These are phyloP conservation scores for Remersonia thermophila DNA, from an alignment of 2,329 filamentous ascomycete genomes.

Conservation along the genomic window DNA sequence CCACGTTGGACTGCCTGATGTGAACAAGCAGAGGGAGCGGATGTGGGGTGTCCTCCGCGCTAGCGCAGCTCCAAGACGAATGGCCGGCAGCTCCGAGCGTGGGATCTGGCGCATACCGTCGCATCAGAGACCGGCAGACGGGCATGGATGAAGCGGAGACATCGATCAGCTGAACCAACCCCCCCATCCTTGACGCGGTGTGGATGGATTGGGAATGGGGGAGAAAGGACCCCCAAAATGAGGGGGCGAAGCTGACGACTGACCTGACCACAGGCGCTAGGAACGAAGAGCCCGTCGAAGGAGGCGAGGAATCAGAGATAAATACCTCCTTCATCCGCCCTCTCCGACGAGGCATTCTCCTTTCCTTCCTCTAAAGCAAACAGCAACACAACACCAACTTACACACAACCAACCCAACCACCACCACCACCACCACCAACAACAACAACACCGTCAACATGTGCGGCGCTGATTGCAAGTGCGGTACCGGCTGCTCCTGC, in stretches of 20 bases:
- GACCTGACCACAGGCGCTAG: no score
- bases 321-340: slow-evolving; percentile 1
- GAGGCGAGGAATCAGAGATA: not conserved
- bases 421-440: slow-evolving; percentile 2
- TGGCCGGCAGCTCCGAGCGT: no score
- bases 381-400: not conserved
- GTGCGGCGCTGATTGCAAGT: slow-evolving; percentile 14
- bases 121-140: no score
- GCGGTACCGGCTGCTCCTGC: slow-evolving; percentile 14
- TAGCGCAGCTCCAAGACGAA: no score
- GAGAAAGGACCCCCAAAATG: no score
- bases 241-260: no score
- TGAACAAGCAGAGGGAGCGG: not conserved
- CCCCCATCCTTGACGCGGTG: slow-evolving; percentile 3
- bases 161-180: slow-evolving; percentile 1
- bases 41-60: no score
- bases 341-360: not conserved
- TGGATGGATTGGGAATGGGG: not conserved
- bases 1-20: no score
- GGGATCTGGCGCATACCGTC: no score
- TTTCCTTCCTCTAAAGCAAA: not conserved
- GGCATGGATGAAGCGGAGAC: no score
- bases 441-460: slow-evolving; percentile 10
- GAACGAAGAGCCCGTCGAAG: no score
- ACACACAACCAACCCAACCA: no score